Conservation (phyloP, 805 yeast genomes). For the Candida silvatica region DNA sequence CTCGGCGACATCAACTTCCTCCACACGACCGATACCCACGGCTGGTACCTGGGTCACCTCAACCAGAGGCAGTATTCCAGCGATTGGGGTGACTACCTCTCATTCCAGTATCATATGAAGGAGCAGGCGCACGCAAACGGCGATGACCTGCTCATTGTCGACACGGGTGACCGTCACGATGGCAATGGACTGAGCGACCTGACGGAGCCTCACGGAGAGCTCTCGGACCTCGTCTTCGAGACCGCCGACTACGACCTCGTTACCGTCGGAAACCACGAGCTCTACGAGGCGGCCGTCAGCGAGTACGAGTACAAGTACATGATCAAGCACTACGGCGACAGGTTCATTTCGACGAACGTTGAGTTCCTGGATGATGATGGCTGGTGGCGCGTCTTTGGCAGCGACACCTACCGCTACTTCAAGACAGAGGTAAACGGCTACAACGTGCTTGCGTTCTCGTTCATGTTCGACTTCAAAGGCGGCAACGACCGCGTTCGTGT, state of each 20-base stretch:
- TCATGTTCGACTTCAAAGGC: slow-evolving; percentile 66
- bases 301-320: slow-evolving; percentile 54
- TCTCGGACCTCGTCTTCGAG: slow-evolving; percentile 55
- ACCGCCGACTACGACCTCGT: slow-evolving; percentile 64
- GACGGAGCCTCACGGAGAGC: slow-evolving; percentile 61
- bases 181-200: slow-evolving; percentile 89
- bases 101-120: slow-evolving; percentile 51
- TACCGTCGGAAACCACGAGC: slow-evolving; percentile 88
- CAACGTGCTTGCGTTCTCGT: slow-evolving; percentile 63
- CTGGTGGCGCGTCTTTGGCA: slow-evolving; percentile 57
- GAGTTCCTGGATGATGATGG: slow-evolving; percentile 39
- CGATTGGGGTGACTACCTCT: slow-evolving; percentile 87
- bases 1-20: slow-evolving; percentile 76
- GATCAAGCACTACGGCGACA: slow-evolving; percentile 50
- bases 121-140: slow-evolving; percentile 21
- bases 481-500: slow-evolving; percentile 56
- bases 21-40: slow-evolving; percentile 97
- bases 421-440: slow-evolving; percentile 43
- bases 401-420: slow-evolving; percentile 53
- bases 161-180: slow-evolving; percentile 91
- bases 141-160: slow-evolving; percentile 66
- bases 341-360: slow-evolving; percentile 67
- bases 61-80: slow-evolving; percentile 71
- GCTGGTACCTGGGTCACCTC: slow-evolving; percentile 89
- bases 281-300: slow-evolving; percentile 61